Conservation (phyloP, 169 alveolate genomes). For the Cardiosporidium cionae region DNA sequence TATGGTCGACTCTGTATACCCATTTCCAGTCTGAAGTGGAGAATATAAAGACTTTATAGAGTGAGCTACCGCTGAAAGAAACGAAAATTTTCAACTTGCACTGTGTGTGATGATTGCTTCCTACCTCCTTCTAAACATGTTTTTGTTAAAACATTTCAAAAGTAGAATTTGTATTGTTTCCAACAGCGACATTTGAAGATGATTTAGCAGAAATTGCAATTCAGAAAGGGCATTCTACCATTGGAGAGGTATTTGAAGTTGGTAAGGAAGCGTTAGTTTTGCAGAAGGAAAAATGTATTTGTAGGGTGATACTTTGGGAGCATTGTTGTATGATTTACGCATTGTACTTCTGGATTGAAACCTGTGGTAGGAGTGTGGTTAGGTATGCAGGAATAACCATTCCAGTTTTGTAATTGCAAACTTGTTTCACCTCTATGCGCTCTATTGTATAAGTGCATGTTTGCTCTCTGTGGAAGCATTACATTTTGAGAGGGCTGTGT, state of each 20-base stretch:
- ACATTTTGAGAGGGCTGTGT: not conserved
- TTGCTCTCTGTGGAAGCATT: not conserved
- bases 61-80: no score
- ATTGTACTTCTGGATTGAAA: not conserved
- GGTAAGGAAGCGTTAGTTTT: not conserved
- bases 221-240: conserved; percentile 58
- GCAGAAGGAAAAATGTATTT: not conserved
- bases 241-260: conserved; percentile 26
- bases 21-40: no score
- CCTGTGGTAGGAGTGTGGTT: not conserved
- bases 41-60: no score
- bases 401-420: not conserved
- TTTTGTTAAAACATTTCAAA: no score
- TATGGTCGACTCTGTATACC: no score
- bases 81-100: no score
- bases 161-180: not conserved
- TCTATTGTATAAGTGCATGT: not conserved
- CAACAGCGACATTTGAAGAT: conserved; percentile 66
- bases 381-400: not conserved
- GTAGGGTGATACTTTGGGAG: not conserved
- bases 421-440: not conserved
- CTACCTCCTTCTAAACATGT: not conserved
- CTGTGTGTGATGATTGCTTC: no score
- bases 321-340: not conserved
- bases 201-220: conserved; percentile 57